Conservation (phyloP, 2,329 filamentous ascomycete species). For the Neofusicoccum sp. region DNA sequence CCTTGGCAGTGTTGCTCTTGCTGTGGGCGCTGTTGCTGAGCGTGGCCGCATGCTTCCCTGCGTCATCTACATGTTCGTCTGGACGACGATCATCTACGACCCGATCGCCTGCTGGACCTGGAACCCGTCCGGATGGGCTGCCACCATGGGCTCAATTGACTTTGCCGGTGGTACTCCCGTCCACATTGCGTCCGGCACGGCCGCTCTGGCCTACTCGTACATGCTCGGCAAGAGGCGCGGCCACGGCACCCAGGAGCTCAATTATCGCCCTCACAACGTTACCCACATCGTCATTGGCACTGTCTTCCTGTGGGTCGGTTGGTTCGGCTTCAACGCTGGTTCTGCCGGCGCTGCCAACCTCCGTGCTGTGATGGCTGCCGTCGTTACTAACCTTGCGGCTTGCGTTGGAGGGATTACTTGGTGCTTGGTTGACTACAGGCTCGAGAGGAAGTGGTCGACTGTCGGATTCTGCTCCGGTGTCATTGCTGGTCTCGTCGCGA, state of each 20-base stretch:
- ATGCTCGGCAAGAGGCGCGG: slow-evolving; percentile 85
- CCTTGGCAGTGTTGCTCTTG: slow-evolving; percentile 67
- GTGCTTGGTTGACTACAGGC: slow-evolving; percentile 83
- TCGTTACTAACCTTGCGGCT: slow-evolving; percentile 82
- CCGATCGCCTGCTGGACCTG: slow-evolving; percentile 95
- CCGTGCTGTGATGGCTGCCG: slow-evolving; percentile 79
- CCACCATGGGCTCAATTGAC: slow-evolving; percentile 75
- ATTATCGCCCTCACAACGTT: slow-evolving; percentile 90
- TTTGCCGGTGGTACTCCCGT: slow-evolving; percentile 90
- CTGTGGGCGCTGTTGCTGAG: slow-evolving; percentile 81
- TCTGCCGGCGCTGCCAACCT: slow-evolving; percentile 78
- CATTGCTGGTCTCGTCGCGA: slow-evolving; percentile 80
- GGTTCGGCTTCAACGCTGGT: slow-evolving; percentile 93
- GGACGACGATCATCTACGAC: slow-evolving; percentile 87
- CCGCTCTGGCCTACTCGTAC: slow-evolving; percentile 85
- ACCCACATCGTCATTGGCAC: slow-evolving; percentile 90
- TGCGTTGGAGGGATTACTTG: slow-evolving; percentile 83
- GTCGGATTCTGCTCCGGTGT: slow-evolving; percentile 92
- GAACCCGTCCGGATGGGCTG: slow-evolving; percentile 81
- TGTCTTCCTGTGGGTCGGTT: slow-evolving; percentile 91
- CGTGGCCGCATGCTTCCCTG: slow-evolving; percentile 84
- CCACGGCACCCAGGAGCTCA: slow-evolving; percentile 82
- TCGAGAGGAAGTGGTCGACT: slow-evolving; percentile 89
- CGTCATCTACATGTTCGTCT: slow-evolving; percentile 90
- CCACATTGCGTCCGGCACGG: slow-evolving; percentile 79